Evolutionary conservation across 306 rosid species (phyloP).

Genomic region (Acacia acuminata): DNA sequence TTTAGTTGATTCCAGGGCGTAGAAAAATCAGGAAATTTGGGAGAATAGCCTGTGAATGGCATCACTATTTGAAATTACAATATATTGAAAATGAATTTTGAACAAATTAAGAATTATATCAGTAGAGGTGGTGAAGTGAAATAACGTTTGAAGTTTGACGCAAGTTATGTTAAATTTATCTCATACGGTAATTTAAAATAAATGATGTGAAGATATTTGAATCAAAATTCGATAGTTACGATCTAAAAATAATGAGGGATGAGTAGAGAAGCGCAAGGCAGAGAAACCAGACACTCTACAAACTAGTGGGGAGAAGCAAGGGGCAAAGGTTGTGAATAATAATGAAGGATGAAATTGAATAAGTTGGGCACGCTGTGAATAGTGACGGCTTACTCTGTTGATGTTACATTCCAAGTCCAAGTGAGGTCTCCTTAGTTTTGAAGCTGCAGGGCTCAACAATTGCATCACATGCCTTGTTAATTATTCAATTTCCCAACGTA

Average conservation of each 20-base stretch:
- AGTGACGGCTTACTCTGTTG: neutral
- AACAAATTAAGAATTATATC: neutral
- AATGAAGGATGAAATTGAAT: neutral
- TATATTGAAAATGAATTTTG: neutral
- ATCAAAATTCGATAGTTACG: too few relatives aligned
- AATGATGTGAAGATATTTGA: too few relatives aligned
- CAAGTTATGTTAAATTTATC: neutral
- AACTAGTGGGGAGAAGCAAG: too few relatives aligned
- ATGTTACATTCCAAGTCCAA: slow-evolving; percentile 8
- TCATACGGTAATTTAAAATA: too few relatives aligned
- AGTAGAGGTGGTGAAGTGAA: neutral
- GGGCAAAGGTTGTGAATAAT: too few relatives aligned
- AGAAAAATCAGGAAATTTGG: neutral
- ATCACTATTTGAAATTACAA: too few relatives aligned
- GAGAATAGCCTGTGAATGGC: neutral
- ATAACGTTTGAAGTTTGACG: neutral
- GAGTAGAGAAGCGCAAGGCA: too few relatives aligned
- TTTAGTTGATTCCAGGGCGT: neutral
- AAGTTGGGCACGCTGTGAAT: neutral
- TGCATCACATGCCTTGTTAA: too few relatives aligned
- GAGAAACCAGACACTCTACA: too few relatives aligned
- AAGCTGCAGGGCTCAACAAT: too few relatives aligned
- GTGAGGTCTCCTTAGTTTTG: neutral
- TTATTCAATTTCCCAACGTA: neutral
- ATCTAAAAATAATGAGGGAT: too few relatives aligned